Base-by-base conservation (phyloP, 257 asterid species). In the Fraxinus quadrangulata region DNA sequence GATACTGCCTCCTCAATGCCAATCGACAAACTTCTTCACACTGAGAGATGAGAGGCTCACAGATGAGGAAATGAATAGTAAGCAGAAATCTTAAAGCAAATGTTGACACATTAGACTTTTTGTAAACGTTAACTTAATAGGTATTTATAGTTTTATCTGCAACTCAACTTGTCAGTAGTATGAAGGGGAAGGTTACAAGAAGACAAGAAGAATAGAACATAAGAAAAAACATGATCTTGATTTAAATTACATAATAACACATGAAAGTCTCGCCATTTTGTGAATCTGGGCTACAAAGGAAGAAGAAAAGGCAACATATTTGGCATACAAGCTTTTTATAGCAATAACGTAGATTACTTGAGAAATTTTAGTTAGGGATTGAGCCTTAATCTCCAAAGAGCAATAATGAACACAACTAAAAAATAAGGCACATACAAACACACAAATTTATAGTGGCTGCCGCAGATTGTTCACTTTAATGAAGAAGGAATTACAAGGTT, bases 21-120 rank as follows among this genome's bases (percentile, higher is more conserved):
- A 85, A 86, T 76, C 99, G 96, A 81, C 99, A 95, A 81, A 93
- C 99, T 82, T 90, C 97, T 86, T 95, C 98, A 72, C 98, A 91
- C 99, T 95, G 87, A 73, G 76, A 49, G 71, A 42, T 61, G 69
- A 45, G 3, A 45, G 17, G 5, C 3, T 45, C 19, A 11, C 14
- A 31, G 5, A 5, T 45, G 17, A 45, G 54, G 54, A 45, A 10
- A 45, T 42, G 54, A 12, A 12, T 45, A 45, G 19, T 2, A 45
- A 45, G 17, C 54, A 45, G 54, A 1, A 45, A 45, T 45, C 19
- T 45, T 45, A 2, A 2, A 45, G 54, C 40, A 45, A 45, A 45
- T 14, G 54, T 45, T 11, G 54, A 45, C 16, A 49, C 61, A 14
- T 19, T 49, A 49, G 21, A 49, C n/a, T 19, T 47, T 47, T 47